phyloP scores from a whole-genome alignment of 2,329 filamentous ascomycete species.

The Apiospora saccharicola region DNA sequence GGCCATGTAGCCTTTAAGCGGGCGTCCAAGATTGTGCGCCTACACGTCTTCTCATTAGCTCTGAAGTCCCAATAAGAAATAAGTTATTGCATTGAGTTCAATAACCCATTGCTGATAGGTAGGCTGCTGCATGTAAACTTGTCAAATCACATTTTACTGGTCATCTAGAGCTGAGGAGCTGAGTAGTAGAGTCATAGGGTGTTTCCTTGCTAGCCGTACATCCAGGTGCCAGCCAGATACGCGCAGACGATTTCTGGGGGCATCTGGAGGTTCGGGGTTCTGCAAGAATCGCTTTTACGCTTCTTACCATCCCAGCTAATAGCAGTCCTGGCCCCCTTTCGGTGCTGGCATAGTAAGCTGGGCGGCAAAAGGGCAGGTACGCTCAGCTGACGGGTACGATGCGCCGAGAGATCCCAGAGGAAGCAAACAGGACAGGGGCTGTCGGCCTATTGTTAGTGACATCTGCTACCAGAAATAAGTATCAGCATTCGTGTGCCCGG shows the following conservation, averaged over 20 bases:
- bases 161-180: not conserved
- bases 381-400: not conserved
- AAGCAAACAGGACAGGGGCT: not conserved
- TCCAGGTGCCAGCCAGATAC: not conserved
- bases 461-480: not conserved
- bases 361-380: not conserved
- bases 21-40: not conserved
- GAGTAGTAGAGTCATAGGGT: not conserved
- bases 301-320: not conserved
- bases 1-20: not conserved
- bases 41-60: conserved; percentile 4
- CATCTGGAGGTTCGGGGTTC: not conserved
- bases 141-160: not conserved
- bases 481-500: not conserved
- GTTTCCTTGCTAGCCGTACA: not conserved
- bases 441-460: conserved; percentile 9
- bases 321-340: not conserved
- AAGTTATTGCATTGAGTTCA: not conserved
- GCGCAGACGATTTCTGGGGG: not conserved
- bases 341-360: not conserved
- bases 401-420: conserved; percentile 5
- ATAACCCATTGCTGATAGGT: not conserved
- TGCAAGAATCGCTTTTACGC: not conserved
- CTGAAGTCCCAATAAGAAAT: not conserved
- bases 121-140: not conserved